Evolutionary conservation across 2,329 filamentous ascomycete genomes (phyloP), one percentile per base, ranked within the genome.

Genomic region (Talaromyces sp.): DNA sequence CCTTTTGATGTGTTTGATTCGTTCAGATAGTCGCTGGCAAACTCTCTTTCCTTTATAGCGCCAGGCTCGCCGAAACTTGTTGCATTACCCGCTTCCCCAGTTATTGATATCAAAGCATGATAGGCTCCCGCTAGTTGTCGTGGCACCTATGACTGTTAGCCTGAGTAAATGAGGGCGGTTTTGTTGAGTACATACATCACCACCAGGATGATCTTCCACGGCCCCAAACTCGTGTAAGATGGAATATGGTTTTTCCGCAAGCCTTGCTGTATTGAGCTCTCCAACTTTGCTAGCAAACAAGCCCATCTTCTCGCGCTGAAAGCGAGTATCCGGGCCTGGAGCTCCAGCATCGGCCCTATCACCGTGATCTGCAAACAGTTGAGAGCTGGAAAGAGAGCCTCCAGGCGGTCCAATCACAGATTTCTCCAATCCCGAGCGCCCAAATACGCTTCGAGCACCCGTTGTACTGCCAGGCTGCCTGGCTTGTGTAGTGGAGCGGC

Each of bases 321-420:
- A 86, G 45, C 90, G 85, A 69, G 94, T 86, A 63, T 92, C 89
- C 19, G 84, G 79, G n/a, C 81, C 77, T 45, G 77, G 79, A 54
- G 75, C 67, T 8, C 75, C 71, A 33, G 77, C 72, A 43, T 80
- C 81, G 43, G 80, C 79, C 46, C 84, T 81, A 36, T 73, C 71
- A 56, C 86, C 81, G 9, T 88, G 79, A 64, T 93, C 89, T 15
- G 85, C 81, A 67, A 92, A 91, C 62, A 91, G 84, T 15, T 77
- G 74, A 33, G 76, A 73, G 46, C 81, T 77, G 33, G 87, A 85
- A 59, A 88, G 84, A 61, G 71, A 71, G 25, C 83, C 81, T 65
- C 83, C 87, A 11, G 91, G 86, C 25, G 86, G 85, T 48, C 93
- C 93, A 70, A 97, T 94, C 56, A 97, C 88, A 9, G 93, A 96